These are phyloP conservation scores for Amauroascus verrucosus DNA, from an alignment of 2,329 filamentous ascomycete genomes.

Conservation along the genomic window DNA sequence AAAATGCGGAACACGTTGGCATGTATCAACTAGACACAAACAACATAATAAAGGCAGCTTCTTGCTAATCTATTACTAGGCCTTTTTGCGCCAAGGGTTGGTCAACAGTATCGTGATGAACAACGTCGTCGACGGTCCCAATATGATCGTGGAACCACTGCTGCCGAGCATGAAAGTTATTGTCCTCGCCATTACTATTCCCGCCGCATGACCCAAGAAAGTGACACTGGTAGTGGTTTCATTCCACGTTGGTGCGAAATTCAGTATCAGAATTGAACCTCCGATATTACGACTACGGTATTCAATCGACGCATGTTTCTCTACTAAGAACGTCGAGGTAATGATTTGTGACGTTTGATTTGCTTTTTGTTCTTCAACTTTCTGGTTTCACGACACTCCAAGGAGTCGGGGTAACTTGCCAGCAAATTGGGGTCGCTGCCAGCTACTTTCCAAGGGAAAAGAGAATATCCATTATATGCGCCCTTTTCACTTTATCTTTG, in stretches of 20 bases:
- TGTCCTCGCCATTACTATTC: slow-evolving; percentile 12
- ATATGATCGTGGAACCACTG: slow-evolving; percentile 69
- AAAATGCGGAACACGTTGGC: slow-evolving; percentile 79
- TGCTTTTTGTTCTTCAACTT: neutral
- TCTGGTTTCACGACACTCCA: slow-evolving; percentile 9
- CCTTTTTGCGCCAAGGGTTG: slow-evolving; percentile 69
- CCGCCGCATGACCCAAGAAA: slow-evolving; percentile 7
- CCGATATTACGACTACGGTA: neutral
- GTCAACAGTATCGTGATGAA: slow-evolving; percentile 62
- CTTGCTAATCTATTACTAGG: slow-evolving; percentile 36
- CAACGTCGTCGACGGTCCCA: slow-evolving; percentile 67
- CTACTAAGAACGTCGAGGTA: neutral
- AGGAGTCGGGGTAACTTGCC: slow-evolving; percentile 14
- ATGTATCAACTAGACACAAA: slow-evolving; percentile 29
- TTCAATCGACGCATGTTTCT: neutral
- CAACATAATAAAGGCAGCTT: slow-evolving; percentile 7
- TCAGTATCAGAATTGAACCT: neutral
- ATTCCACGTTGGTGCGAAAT: slow-evolving; percentile 1
- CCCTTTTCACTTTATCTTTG: slow-evolving; percentile 13
- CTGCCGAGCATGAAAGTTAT: slow-evolving; percentile 50
- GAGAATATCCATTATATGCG: slow-evolving; percentile 15
- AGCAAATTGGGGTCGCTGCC: slow-evolving; percentile 19
- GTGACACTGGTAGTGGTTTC: neutral
- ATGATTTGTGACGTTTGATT: neutral
- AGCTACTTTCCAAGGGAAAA: slow-evolving; percentile 13